Conservation (phyloP, 768 basidiomycete species). For the Kockovaella imperatae region DNA sequence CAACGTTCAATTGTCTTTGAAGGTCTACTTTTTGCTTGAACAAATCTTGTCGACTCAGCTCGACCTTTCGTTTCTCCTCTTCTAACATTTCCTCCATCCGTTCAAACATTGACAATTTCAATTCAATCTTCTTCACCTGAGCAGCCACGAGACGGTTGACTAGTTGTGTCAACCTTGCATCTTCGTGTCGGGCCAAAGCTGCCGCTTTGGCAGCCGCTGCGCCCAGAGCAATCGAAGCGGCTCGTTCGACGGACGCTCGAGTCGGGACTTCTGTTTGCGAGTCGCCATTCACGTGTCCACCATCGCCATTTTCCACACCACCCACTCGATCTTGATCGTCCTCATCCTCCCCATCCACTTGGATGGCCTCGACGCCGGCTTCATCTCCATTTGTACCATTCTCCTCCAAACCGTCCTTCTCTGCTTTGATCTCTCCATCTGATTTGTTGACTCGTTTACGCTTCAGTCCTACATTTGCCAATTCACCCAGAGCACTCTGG, state of each 20-base stretch:
- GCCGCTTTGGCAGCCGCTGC: slow-evolving; percentile 80
- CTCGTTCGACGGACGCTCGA: slow-evolving; percentile 68
- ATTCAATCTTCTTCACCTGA: slow-evolving; percentile 70
- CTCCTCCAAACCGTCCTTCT: slow-evolving; percentile 15
- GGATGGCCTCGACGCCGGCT: slow-evolving; percentile 9
- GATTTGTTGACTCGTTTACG: slow-evolving; percentile 38
- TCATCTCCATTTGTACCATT: slow-evolving; percentile 6
- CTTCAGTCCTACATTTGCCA: slow-evolving; percentile 59
- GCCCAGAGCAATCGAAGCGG: slow-evolving; percentile 77
- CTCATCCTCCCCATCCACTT: slow-evolving; percentile 3
- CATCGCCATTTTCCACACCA: slow-evolving; percentile 17
- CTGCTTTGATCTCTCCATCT: slow-evolving; percentile 46
- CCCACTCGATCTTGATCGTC: slow-evolving; percentile 9
- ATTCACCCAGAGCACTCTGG: slow-evolving; percentile 73
- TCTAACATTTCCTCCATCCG: slow-evolving; percentile 89
- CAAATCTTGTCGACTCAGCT: slow-evolving; percentile 69
- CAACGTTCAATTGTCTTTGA: slow-evolving; percentile 32
- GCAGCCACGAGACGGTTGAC: slow-evolving; percentile 69
- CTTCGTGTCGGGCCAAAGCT: slow-evolving; percentile 72
- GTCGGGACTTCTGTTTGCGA: slow-evolving; percentile 9
- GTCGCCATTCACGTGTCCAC: slow-evolving; percentile 52
- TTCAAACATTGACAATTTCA: slow-evolving; percentile 93
- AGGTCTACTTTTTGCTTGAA: slow-evolving; percentile 60
- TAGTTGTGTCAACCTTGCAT: slow-evolving; percentile 68
- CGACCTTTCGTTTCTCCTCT: slow-evolving; percentile 75